These are phyloP conservation scores for Hapsidospora chrysogenum DNA, from an alignment of 495 filamentous ascomycete genomes.

Conservation along the genomic window DNA sequence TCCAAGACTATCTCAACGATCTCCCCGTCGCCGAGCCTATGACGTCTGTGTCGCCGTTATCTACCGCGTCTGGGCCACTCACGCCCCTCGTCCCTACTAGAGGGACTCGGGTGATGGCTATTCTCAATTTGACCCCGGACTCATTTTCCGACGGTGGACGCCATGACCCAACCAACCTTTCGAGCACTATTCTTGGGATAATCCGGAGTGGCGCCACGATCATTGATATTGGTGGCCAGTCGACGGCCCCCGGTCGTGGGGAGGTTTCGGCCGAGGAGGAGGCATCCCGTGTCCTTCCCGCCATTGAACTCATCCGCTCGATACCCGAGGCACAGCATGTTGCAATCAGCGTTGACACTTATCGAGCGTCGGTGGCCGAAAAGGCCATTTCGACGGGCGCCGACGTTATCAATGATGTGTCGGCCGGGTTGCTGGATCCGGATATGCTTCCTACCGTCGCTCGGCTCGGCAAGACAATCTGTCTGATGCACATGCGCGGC, in stretches of 20 bases:
- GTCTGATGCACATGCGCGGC: conserved; percentile 93
- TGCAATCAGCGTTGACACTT: conserved; percentile 81
- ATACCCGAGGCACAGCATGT: conserved; percentile 41
- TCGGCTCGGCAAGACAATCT: conserved; percentile 59
- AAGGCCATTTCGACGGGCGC: conserved; percentile 70
- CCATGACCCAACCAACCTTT: conserved; percentile 23
- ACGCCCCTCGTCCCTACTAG: conserved; percentile 45
- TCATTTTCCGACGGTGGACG: conserved; percentile 88
- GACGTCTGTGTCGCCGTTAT: conserved; percentile 55
- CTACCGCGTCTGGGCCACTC: conserved; percentile 37
- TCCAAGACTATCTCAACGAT: conserved; percentile 43
- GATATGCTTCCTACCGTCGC: conserved; percentile 76
- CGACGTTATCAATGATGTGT: conserved; percentile 91
- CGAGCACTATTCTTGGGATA: conserved; percentile 35
- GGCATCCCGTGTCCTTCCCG: conserved; percentile 57
- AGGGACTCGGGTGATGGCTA: conserved; percentile 74
- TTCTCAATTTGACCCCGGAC: conserved; percentile 90
- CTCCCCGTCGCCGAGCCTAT: conserved; percentile 37
- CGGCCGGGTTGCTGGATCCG: conserved; percentile 60
- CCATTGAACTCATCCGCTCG: conserved; percentile 55
- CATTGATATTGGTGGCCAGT: conserved; percentile 87
- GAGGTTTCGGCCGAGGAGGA: conserved; percentile 58
- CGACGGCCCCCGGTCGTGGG: conserved; percentile 58
- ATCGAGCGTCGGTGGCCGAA: conserved; percentile 70
- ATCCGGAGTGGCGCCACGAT: conserved; percentile 58